These are phyloP conservation scores for Capsicum pubescens DNA, from an alignment of 257 asterid genomes.

Conservation along the genomic window DNA sequence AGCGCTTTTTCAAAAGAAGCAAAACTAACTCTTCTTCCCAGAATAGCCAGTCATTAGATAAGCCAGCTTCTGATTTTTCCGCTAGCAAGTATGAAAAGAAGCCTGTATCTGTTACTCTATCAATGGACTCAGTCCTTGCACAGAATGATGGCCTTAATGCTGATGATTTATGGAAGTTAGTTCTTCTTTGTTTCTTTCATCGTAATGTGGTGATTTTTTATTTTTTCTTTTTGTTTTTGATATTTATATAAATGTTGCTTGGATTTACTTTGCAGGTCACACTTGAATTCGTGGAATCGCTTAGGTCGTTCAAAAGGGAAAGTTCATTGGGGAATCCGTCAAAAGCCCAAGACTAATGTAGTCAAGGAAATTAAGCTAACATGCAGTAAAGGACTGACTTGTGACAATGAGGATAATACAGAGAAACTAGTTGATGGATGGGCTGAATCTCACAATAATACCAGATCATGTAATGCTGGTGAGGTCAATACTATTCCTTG, in stretches of 20 bases:
- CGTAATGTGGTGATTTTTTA: neutral
- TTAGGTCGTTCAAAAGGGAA: slow-evolving; percentile 52
- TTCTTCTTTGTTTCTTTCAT: slow-evolving; percentile 10
- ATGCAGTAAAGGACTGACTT: slow-evolving; percentile 51
- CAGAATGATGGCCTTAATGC: slow-evolving; percentile 42
- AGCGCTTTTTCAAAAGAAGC: slow-evolving; percentile 71
- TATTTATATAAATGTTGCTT: neutral
- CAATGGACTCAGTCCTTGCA: slow-evolving; percentile 72
- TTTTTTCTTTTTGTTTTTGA: neutral
- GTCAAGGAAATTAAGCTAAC: slow-evolving; percentile 89
- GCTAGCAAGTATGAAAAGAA: slow-evolving; percentile 41
- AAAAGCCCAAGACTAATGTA: slow-evolving; percentile 71
- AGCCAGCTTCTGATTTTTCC: slow-evolving; percentile 41
- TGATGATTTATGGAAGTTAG: slow-evolving; percentile 72
- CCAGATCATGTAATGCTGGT: slow-evolving; percentile 39
- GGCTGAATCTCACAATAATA: slow-evolving; percentile 48
- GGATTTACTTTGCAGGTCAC: slow-evolving; percentile 58
- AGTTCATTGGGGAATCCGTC: slow-evolving; percentile 78
- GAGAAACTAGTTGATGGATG: slow-evolving; percentile 64
- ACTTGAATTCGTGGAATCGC: slow-evolving; percentile 63
- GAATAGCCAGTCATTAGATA: slow-evolving; percentile 43
- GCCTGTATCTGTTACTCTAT: slow-evolving; percentile 54
- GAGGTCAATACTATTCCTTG: slow-evolving; percentile 34
- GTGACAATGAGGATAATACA: slow-evolving; percentile 53
- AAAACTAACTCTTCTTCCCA: slow-evolving; percentile 48